Evolutionary conservation across 495 filamentous ascomycete species (phyloP).

Genomic region (Aspergillus cristatus): DNA sequence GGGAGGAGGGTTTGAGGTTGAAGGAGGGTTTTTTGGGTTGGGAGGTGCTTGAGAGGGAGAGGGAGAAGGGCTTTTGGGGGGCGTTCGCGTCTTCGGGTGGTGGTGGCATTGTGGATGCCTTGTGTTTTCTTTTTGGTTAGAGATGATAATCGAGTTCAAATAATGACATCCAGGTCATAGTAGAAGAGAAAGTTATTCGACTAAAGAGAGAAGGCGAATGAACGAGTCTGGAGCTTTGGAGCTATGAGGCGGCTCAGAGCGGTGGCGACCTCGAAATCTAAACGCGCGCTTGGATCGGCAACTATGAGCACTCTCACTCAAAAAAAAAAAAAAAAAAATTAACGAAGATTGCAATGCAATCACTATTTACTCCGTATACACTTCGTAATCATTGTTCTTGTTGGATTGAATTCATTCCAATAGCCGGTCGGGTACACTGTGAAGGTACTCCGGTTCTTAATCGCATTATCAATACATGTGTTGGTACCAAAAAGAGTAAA

Average conservation of each 20-base stretch:
- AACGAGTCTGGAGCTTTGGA: no score
- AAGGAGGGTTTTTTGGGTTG: conserved; percentile 23
- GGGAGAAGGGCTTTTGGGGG: conserved; percentile 19
- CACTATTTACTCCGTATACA: conserved; percentile 35
- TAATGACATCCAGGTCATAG: no score
- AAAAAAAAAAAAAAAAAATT: no score
- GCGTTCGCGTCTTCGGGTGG: conserved; percentile 2
- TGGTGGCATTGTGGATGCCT: conserved; percentile 13
- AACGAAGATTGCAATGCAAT: no score
- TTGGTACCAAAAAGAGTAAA: conserved; percentile 20
- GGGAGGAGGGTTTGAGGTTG: conserved; percentile 20
- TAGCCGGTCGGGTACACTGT: no score
- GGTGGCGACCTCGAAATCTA: conserved; percentile 16
- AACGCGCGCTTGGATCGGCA: conserved; percentile 8
- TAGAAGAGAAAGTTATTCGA: no score
- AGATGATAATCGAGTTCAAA: neutral
- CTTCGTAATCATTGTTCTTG: conserved; percentile 24
- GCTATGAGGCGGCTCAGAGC: no score
- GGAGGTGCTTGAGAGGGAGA: conserved; percentile 16
- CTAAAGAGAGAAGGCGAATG: no score
- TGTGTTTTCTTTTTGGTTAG: neutral
- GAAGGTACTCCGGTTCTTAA: conserved; percentile 13
- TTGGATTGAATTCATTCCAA: conserved; percentile 20
- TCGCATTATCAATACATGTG: conserved; percentile 30
- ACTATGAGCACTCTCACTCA: neutral